Percentiles rank a stretch among this genome's conserved stretches.
Evolutionary conservation across 352 stramenopile genomes (phyloP).

Genomic region (Phytophthora syringae): DNA sequence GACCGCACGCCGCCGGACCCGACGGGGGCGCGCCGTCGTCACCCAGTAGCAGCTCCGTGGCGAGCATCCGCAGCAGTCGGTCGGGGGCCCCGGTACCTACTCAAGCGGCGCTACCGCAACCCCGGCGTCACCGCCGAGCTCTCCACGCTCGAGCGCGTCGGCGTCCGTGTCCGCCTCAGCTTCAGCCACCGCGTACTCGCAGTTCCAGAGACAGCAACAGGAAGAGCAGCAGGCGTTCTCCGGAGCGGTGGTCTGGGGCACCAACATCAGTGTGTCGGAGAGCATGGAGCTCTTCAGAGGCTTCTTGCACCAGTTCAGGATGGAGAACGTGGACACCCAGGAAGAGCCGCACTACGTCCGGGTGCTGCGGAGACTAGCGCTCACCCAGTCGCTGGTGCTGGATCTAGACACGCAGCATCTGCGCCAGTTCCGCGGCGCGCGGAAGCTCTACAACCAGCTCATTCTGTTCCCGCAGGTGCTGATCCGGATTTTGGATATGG

Average conservation of each 20-base stretch:
- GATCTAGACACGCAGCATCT: conserved; percentile 94
- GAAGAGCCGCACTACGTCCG: conserved; percentile 83
- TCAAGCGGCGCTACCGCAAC: conserved; percentile 50
- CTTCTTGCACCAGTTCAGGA: conserved; percentile 90
- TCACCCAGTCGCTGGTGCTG: conserved; percentile 88
- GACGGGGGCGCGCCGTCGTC: conserved; percentile 45
- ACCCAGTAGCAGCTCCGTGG: conserved; percentile 46
- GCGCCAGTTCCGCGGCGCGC: conserved; percentile 70
- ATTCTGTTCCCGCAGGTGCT: conserved; percentile 96
- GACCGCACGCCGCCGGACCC: conserved; percentile 19
- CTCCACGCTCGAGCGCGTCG: conserved; percentile 63
- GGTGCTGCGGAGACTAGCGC: conserved; percentile 72
- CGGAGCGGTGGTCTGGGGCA: conserved; percentile 93
- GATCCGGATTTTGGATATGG: conserved; percentile 97
- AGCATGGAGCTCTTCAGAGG: conserved; percentile 91
- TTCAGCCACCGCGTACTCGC: conserved; percentile 35
- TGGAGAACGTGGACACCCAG: conserved; percentile 28
- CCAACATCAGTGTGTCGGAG: conserved; percentile 93
- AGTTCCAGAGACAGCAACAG: conserved; percentile 42
- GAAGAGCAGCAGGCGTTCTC: conserved; percentile 63
- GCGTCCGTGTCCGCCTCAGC: conserved; percentile 40
- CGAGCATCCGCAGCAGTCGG: conserved; percentile 37
- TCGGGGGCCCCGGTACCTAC: conserved; percentile 12
- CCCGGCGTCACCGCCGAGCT: conserved; percentile 72
- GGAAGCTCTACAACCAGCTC: conserved; percentile 97